Percentiles rank a stretch among this genome's conserved stretches.
phyloP scores from a whole-genome alignment of 2,329 filamentous ascomycete genomes.

The Bipolaris sorokiniana region DNA sequence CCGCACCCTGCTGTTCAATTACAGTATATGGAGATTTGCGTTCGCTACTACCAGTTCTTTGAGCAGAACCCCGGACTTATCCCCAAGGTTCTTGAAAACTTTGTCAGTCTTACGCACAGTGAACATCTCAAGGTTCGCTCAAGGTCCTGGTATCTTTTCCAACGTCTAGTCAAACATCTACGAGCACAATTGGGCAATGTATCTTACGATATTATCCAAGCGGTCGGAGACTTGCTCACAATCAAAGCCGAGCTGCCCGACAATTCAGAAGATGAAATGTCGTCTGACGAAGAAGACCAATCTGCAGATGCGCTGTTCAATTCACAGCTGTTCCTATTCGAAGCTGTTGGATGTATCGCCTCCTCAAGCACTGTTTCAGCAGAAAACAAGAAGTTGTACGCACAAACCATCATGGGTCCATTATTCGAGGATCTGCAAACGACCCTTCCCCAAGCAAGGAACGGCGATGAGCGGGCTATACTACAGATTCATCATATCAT shows the following conservation, averaged over 20 bases:
- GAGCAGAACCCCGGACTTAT: conserved; percentile 83
- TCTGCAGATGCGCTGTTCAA: conserved; percentile 90
- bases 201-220: conserved; percentile 88
- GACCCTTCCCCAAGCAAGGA: conserved; percentile 76
- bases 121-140: conserved; percentile 84
- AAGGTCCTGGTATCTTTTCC: conserved; percentile 96
- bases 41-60: conserved; percentile 91
- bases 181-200: conserved; percentile 84
- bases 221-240: conserved; percentile 82
- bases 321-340: conserved; percentile 90
- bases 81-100: conserved; percentile 85
- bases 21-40: conserved; percentile 98
- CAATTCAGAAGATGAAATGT: conserved; percentile 85
- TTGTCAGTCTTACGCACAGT: conserved; percentile 89
- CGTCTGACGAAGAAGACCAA: conserved; percentile 88
- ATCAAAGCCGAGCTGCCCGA: conserved; percentile 89
- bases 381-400: conserved; percentile 86
- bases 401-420: conserved; percentile 85
- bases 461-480: conserved; percentile 79
- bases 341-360: conserved; percentile 90
- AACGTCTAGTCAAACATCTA: conserved; percentile 87
- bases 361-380: conserved; percentile 77
- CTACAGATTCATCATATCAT: conserved; percentile 96
- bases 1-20: conserved; percentile 90
- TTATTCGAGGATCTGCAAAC: conserved; percentile 88